Percentiles rank a stretch among this genome's conserved stretches.
Evolutionary conservation across 2,329 filamentous ascomycete species (phyloP).

Genomic region (Colletotrichum musae): DNA sequence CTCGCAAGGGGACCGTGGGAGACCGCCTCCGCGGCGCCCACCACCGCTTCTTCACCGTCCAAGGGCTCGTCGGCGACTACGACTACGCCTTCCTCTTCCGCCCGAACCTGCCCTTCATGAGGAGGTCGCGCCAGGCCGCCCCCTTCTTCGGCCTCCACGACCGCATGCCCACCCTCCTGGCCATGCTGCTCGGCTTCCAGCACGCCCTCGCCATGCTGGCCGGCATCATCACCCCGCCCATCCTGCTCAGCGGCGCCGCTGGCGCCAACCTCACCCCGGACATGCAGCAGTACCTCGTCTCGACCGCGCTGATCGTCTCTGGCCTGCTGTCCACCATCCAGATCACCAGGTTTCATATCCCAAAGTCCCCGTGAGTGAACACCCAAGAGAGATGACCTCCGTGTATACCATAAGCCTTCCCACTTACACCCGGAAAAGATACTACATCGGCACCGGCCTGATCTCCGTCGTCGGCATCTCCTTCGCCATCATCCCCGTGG

Average conservation of each 20-base stretch:
- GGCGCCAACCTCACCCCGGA: constrained; percentile 74
- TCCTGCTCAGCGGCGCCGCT: constrained; percentile 75
- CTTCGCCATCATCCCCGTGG: constrained; percentile 82
- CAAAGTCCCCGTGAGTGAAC: constrained; percentile 68
- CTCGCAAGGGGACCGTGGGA: constrained; percentile 51
- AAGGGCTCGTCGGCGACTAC: constrained; percentile 87
- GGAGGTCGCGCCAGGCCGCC: constrained; percentile 68
- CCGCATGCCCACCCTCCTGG: constrained; percentile 81
- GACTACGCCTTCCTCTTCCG: constrained; percentile 92
- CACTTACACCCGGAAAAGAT: constrained; percentile 58
- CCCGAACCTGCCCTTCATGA: constrained; percentile 87
- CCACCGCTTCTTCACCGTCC: constrained; percentile 67
- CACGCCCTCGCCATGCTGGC: constrained; percentile 85
- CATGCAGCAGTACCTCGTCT: constrained; percentile 83
- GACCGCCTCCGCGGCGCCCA: constrained; percentile 50
- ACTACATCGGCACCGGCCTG: constrained; percentile 83
- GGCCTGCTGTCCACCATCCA: constrained; percentile 82
- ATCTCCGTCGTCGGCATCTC: constrained; percentile 86
- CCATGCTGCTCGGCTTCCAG: constrained; percentile 82
- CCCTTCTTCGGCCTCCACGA: constrained; percentile 91
- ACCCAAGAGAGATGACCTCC: too few relatives aligned
- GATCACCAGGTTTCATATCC: constrained; percentile 83
- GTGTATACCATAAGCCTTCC: neutral
- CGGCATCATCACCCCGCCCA: constrained; percentile 82
- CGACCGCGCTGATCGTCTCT: constrained; percentile 83